Evolutionary conservation across 1,284 basidiomycete genomes (phyloP).

Genomic region (Leccinum subspadiceum): DNA sequence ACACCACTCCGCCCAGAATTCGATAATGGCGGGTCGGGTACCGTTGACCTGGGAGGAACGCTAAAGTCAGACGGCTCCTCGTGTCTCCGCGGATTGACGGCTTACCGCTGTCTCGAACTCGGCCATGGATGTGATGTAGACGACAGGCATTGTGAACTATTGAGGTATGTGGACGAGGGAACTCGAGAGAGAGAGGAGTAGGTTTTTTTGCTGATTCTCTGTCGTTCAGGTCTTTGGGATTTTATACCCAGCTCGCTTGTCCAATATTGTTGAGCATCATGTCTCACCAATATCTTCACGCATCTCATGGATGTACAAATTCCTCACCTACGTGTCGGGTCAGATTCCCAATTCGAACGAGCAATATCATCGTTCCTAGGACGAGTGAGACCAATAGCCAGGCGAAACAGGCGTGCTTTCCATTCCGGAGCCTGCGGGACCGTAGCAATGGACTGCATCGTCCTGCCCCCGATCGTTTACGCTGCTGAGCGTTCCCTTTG

Average conservation of each 20-base stretch:
- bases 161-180: slow-evolving; percentile 17
- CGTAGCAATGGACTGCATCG: slow-evolving; percentile 22
- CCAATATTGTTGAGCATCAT: slow-evolving; percentile 17
- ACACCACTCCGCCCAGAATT: slow-evolving; percentile 78
- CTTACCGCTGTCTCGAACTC: slow-evolving; percentile 28
- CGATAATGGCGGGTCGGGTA: slow-evolving; percentile 62
- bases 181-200: slow-evolving; percentile 11
- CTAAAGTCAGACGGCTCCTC: slow-evolving; percentile 7
- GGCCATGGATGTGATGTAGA: slow-evolving; percentile 27
- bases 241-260: slow-evolving; percentile 32
- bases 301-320: slow-evolving; percentile 11
- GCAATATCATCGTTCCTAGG: slow-evolving; percentile 18
- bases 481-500: slow-evolving; percentile 11
- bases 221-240: slow-evolving; percentile 7
- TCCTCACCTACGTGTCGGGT: slow-evolving; percentile 23
- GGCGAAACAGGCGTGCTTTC: slow-evolving; percentile 33
- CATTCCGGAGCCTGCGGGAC: slow-evolving; percentile 29
- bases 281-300: slow-evolving; percentile 17
- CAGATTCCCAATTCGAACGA: slow-evolving; percentile 24
- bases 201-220: slow-evolving; percentile 20
- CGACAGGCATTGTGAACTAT: slow-evolving; percentile 21
- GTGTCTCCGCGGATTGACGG: background rate
- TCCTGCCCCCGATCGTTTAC: slow-evolving; percentile 22
- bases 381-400: slow-evolving; percentile 24
- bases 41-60: slow-evolving; percentile 51